A percentile compares a stretch with the other conserved stretches of the same genome.
Evolutionary conservation across 768 basidiomycete genomes (phyloP).

Genomic region (Amanita thiersii): DNA sequence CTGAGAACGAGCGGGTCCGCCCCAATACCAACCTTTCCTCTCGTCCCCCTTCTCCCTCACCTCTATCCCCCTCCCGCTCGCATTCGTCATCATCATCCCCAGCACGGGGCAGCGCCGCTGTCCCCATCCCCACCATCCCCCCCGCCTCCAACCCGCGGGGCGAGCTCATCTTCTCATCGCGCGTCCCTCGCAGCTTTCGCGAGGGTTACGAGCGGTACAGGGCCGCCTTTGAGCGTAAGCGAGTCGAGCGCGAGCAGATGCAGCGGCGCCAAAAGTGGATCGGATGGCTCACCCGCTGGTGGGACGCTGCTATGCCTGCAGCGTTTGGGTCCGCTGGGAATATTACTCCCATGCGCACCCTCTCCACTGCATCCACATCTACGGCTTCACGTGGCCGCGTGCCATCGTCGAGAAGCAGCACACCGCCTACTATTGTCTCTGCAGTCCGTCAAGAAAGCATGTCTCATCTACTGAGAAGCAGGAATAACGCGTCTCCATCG

Average conservation of each 20-base stretch:
- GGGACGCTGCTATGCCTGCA: not conserved
- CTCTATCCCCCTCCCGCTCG: conserved; percentile 25
- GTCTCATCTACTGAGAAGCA: not conserved
- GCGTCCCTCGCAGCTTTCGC: conserved; percentile 73
- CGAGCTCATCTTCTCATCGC: conserved; percentile 92
- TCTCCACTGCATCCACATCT: not conserved
- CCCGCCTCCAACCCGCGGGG: conserved; percentile 87
- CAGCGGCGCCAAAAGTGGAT: conserved; percentile 22
- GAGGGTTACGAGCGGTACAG: conserved; percentile 94
- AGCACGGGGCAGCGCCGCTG: conserved; percentile 30
- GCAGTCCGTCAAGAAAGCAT: not conserved
- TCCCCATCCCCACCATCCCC: conserved; percentile 75
- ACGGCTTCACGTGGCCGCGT: conserved; percentile 4
- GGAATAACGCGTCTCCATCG: conserved; percentile 1
- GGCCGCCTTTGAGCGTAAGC: conserved; percentile 71
- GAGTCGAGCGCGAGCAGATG: conserved; percentile 53
- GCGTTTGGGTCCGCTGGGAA: not conserved
- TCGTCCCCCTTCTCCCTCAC: conserved; percentile 28
- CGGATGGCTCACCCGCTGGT: conserved; percentile 16
- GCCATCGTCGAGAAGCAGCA: conserved; percentile 7
- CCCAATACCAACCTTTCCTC: conserved; percentile 15
- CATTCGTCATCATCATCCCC: conserved; percentile 15
- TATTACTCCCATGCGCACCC: conserved; percentile 4
- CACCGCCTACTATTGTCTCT: conserved; percentile 1
- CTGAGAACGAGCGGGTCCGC: conserved; percentile 15